Conservation (phyloP, 169 alveolate genomes). For the Ichthyophthirius multifiliis region DNA sequence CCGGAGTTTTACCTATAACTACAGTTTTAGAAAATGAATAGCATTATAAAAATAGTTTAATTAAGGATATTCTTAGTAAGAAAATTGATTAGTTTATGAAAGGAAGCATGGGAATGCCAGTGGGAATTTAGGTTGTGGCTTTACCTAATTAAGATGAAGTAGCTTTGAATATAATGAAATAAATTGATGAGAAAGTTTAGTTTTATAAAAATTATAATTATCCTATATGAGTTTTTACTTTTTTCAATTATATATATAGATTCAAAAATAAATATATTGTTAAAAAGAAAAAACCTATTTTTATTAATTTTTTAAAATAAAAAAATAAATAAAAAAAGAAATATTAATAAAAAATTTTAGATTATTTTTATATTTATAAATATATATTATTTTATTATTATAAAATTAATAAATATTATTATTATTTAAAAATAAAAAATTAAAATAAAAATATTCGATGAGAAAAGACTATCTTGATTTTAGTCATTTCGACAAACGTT, state of each 20-base stretch:
- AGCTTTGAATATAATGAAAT: neutral
- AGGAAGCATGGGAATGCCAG: neutral
- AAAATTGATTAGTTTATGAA: neutral
- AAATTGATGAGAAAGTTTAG: constrained; percentile 1
- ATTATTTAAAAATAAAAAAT: no score
- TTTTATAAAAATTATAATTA: neutral
- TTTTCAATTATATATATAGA: no score
- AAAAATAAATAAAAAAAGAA: no score
- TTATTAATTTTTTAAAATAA: no score
- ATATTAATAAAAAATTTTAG: no score
- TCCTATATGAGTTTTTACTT: neutral
- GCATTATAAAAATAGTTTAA: constrained; percentile 10
- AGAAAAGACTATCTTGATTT: constrained; percentile 19
- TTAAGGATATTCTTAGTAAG: constrained; percentile 13
- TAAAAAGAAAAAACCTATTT: no score
- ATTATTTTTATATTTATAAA: no score
- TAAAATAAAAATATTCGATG: constrained; percentile 4
- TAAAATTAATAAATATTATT: no score
- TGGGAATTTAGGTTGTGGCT: neutral
- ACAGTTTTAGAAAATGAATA: neutral
- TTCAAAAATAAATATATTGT: no score
- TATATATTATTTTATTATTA: no score
- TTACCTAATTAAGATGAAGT: constrained; percentile 7
- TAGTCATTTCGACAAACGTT: constrained; percentile 16
- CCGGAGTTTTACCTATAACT: constrained; percentile 44